phyloP scores from a whole-genome alignment of 768 basidiomycete species.

The Phylloporus arenicola region DNA sequence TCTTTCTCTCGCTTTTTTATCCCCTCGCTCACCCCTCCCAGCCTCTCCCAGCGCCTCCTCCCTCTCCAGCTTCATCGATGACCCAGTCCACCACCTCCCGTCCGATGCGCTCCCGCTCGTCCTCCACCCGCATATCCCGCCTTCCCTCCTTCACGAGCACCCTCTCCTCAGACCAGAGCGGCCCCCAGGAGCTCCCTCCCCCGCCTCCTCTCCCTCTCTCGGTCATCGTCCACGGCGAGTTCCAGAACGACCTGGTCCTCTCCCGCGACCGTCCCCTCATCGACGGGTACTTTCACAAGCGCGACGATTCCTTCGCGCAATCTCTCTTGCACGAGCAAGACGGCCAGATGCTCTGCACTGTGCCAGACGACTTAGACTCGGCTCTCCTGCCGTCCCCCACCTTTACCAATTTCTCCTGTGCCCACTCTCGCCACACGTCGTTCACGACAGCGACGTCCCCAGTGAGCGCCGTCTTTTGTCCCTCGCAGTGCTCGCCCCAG shows the following conservation, averaged over 20 bases:
- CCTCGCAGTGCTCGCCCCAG: slow-evolving; percentile 18
- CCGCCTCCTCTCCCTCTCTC: slow-evolving; percentile 26
- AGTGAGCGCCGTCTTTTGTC: slow-evolving; percentile 12
- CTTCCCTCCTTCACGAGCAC: slow-evolving; percentile 31
- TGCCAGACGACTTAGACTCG: slow-evolving; percentile 25
- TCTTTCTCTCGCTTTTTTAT: background rate
- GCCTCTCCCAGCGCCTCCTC: slow-evolving; percentile 21
- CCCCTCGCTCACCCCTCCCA: slow-evolving; percentile 1
- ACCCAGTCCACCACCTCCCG: slow-evolving; percentile 26
- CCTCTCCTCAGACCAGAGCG: slow-evolving; percentile 30
- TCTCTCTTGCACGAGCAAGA: slow-evolving; percentile 16
- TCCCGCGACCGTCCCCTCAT: slow-evolving; percentile 12
- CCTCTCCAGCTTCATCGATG: slow-evolving; percentile 25
- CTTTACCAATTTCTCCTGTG: slow-evolving; percentile 23
- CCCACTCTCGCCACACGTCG: slow-evolving; percentile 23
- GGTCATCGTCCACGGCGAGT: slow-evolving; percentile 27
- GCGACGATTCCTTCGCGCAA: slow-evolving; percentile 10
- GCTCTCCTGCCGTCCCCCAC: slow-evolving; percentile 23
- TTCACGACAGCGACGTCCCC: slow-evolving; percentile 24
- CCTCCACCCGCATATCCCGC: slow-evolving; percentile 27
- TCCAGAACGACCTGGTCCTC: slow-evolving; percentile 23
- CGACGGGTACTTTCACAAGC: slow-evolving; percentile 10
- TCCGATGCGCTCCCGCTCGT: slow-evolving; percentile 26
- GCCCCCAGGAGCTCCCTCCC: slow-evolving; percentile 21
- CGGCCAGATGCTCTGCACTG: slow-evolving; percentile 8